These are phyloP conservation scores for Apostasia ramifera DNA, from an alignment of 106 monocot genomes.

Conservation along the genomic window DNA sequence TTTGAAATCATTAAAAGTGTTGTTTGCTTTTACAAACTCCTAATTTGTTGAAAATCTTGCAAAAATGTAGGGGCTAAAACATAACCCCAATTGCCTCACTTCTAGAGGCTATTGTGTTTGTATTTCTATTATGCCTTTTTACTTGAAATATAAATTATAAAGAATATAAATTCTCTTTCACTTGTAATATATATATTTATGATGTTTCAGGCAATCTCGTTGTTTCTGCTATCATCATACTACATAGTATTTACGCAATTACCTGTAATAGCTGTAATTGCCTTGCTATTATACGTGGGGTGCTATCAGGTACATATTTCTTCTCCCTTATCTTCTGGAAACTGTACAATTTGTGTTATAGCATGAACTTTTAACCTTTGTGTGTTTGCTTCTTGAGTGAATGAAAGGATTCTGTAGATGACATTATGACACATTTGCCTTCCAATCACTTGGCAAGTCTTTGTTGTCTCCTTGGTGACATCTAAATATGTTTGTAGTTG, in stretches of 20 bases:
- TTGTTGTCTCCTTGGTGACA: no score
- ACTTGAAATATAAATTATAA: background rate
- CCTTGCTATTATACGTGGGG: conserved; percentile 82
- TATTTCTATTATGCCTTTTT: background rate
- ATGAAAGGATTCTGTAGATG: background rate
- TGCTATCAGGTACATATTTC: conserved; percentile 74
- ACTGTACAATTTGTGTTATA: background rate
- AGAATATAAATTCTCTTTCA: no score
- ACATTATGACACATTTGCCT: no score
- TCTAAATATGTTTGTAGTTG: no score
- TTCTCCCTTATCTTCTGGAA: background rate
- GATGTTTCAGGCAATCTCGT: conserved; percentile 61
- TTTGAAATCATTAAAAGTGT: no score
- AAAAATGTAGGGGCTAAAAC: no score
- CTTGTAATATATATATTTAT: background rate
- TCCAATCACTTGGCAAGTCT: no score
- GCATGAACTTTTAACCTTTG: no score
- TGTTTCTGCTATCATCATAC: conserved; percentile 80
- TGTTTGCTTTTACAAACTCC: no score
- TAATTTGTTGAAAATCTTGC: no score
- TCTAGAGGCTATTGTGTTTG: no score
- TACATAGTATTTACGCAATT: conserved; percentile 56
- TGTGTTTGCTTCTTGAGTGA: background rate
- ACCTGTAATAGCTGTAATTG: conserved; percentile 66
- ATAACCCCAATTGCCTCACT: no score